A percentile compares a stretch with the other conserved stretches of the same genome.
phyloP scores from a whole-genome alignment of 2,329 filamentous ascomycete genomes.

The Trichoderma sp. region DNA sequence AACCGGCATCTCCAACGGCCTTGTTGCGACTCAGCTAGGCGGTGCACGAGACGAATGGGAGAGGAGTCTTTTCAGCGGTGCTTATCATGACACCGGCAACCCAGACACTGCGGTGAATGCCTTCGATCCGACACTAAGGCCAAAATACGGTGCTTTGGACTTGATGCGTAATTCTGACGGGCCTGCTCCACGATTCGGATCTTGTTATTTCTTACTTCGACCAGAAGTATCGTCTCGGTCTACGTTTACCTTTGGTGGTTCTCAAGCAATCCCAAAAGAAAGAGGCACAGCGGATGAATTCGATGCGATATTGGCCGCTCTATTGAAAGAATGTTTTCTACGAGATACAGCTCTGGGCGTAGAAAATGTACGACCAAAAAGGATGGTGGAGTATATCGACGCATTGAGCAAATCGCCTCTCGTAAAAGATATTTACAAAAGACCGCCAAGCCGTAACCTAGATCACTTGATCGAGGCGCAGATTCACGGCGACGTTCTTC shows the following conservation, averaged over 20 bases:
- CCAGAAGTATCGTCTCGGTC: conserved; percentile 18
- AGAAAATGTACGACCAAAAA: conserved; percentile 14
- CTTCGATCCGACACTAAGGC: conserved; percentile 17
- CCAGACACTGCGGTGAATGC: neutral
- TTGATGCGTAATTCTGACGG: conserved; percentile 25
- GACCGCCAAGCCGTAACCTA: conserved; percentile 23
- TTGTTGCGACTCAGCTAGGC: conserved; percentile 21
- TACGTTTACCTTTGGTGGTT: conserved; percentile 28
- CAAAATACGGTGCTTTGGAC: conserved; percentile 28
- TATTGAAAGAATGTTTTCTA: conserved; percentile 27
- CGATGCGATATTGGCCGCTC: conserved; percentile 24
- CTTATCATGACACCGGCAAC: conserved; percentile 12
- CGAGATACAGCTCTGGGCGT: conserved; percentile 25
- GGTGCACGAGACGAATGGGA: conserved; percentile 24
- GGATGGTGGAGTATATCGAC: conserved; percentile 17
- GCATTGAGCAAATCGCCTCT: conserved; percentile 2
- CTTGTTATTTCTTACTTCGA: conserved; percentile 27
- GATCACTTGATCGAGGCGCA: conserved; percentile 28
- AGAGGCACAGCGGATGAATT: conserved; percentile 24
- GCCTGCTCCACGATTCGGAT: conserved; percentile 27
- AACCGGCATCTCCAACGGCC: conserved; percentile 28
- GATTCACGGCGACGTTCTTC: conserved; percentile 25
- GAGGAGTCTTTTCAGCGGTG: conserved; percentile 4
- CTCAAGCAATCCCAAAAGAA: conserved; percentile 23
- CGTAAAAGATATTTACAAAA: neutral